phyloP scores from a whole-genome alignment of 371 early-diverging fungal species.

The Basidiobolus meristosporus region DNA sequence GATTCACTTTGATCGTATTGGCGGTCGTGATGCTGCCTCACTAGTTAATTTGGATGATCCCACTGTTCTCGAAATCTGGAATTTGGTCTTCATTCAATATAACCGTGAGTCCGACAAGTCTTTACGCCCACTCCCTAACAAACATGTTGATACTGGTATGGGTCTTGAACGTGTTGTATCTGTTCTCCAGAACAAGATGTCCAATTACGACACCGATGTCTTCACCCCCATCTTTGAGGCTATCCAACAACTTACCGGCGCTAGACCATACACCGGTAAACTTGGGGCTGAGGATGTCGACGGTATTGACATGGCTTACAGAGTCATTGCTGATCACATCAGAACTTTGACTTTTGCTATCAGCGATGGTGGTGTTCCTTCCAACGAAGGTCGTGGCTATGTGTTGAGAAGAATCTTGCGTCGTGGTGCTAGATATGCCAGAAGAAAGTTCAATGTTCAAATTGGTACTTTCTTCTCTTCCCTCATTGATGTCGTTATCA shows the following conservation, averaged over 20 bases:
- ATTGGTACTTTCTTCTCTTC: constrained; percentile 84
- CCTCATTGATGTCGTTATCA: constrained; percentile 72
- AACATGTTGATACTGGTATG: constrained; percentile 99
- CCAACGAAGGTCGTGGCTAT: constrained; percentile 98
- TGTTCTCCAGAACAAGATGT: constrained; percentile 87
- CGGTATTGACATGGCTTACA: constrained; percentile 95
- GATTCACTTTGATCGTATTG: constrained; percentile 98
- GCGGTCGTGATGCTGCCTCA: constrained; percentile 82
- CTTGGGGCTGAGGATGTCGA: constrained; percentile 83
- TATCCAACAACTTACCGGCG: constrained; percentile 76
- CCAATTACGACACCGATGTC: constrained; percentile 98
- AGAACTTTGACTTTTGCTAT: constrained; percentile 97
- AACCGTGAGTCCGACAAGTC: constrained; percentile 91
- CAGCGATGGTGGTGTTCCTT: constrained; percentile 90
- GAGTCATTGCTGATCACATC: constrained; percentile 98
- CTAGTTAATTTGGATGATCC: constrained; percentile 99
- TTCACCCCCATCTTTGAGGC: constrained; percentile 71
- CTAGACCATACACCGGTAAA: constrained; percentile 63
- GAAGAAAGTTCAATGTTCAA: constrained; percentile 78
- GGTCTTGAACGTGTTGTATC: constrained; percentile 97
- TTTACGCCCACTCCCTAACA: constrained; percentile 80
- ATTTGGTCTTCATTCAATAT: constrained; percentile 99
- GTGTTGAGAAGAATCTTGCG: constrained; percentile 96
- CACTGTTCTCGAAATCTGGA: constrained; percentile 99
- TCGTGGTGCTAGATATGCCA: constrained; percentile 90